These are phyloP conservation scores for Pyricularia sp. DNA, from an alignment of 2,329 filamentous ascomycete genomes.

Conservation along the genomic window DNA sequence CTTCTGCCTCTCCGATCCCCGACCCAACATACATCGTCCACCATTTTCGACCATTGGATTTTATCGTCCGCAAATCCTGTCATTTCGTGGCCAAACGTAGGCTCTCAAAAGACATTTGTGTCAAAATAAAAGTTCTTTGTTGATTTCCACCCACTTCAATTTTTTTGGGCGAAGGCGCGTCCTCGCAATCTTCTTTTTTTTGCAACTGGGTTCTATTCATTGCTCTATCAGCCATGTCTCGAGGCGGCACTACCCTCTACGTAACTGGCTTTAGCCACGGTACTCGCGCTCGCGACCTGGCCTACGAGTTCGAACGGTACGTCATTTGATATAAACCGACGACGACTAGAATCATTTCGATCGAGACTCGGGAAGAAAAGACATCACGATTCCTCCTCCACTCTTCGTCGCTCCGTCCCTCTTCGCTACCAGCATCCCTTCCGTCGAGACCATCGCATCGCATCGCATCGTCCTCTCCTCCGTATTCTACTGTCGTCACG, in stretches of 20 bases:
- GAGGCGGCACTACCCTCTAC: constrained; percentile 86
- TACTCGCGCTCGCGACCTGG: constrained; percentile 95
- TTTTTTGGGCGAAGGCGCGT: not conserved
- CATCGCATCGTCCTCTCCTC: constrained; percentile 7
- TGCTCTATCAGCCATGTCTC: constrained; percentile 55
- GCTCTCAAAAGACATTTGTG: not conserved
- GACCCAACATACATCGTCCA: not conserved
- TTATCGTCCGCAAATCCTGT: not conserved
- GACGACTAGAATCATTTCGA: constrained; percentile 32
- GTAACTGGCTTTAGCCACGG: constrained; percentile 98
- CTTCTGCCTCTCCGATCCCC: not conserved
- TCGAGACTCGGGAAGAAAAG: constrained; percentile 22
- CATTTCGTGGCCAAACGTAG: not conserved
- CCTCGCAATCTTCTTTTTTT: not conserved
- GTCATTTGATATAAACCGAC: constrained; percentile 46
- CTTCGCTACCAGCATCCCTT: constrained; percentile 1
- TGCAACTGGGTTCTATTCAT: not conserved
- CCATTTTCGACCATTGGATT: not conserved
- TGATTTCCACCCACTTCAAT: not conserved
- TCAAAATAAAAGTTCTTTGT: not conserved
- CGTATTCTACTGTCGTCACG: constrained; percentile 6
- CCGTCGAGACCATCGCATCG: constrained; percentile 1
- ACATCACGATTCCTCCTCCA: constrained; percentile 11
- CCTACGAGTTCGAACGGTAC: constrained; percentile 99
- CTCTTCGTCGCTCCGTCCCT: constrained; percentile 9